These are phyloP conservation scores for Ustulina deusta DNA, from an alignment of 2,329 filamentous ascomycete genomes.

Conservation along the genomic window DNA sequence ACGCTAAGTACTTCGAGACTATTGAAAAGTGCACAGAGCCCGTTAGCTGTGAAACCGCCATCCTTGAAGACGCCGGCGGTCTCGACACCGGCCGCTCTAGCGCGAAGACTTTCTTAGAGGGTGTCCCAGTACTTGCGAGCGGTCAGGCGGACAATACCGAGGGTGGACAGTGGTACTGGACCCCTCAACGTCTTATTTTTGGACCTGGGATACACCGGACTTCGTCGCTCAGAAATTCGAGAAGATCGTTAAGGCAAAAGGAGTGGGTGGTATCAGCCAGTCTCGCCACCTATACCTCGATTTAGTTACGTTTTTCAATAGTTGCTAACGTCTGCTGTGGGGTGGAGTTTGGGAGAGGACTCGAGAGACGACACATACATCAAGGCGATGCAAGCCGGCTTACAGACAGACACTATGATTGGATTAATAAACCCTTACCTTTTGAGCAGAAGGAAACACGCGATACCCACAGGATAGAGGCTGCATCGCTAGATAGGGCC, in stretches of 20 bases:
- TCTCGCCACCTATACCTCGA: conserved; percentile 14
- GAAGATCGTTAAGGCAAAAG: conserved; percentile 65
- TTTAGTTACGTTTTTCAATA: background rate
- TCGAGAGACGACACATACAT: conserved; percentile 28
- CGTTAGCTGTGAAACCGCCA: conserved; percentile 66
- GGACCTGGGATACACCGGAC: conserved; percentile 77
- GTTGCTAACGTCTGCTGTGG: conserved; percentile 33
- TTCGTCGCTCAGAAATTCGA: conserved; percentile 72
- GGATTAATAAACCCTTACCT: background rate
- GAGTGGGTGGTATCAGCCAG: conserved; percentile 72
- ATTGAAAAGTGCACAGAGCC: conserved; percentile 55
- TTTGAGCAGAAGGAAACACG: background rate
- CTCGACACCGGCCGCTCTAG: conserved; percentile 61
- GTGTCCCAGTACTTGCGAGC: conserved; percentile 44
- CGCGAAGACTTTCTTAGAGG: conserved; percentile 65
- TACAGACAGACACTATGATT: conserved; percentile 28
- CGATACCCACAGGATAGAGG: conserved; percentile 9
- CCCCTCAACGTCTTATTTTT: conserved; percentile 69
- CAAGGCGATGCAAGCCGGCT: conserved; percentile 35
- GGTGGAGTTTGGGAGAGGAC: conserved; percentile 39
- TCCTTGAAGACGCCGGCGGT: conserved; percentile 70
- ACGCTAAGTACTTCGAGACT: conserved; percentile 73
- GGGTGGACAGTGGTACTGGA: conserved; percentile 80
- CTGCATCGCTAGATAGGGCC: conserved; percentile 7
- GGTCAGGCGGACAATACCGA: conserved; percentile 67